Conservation (phyloP, 164 flowering plant genomes). For the Piper longum region DNA sequence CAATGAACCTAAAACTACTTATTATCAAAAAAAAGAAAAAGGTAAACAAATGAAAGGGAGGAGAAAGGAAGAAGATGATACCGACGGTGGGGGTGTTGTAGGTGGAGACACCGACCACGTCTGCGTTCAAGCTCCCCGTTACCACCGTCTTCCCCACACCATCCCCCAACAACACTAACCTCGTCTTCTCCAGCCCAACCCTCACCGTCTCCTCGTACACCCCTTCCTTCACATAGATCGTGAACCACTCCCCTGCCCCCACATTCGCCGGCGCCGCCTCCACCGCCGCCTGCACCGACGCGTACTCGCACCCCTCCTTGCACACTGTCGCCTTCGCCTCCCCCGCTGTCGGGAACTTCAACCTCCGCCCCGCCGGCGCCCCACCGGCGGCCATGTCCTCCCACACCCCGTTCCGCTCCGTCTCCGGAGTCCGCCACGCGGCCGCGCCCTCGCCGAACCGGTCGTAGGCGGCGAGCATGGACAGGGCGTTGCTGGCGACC, state of each 20-base stretch:
- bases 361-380: not conserved
- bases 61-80: conserved; percentile 12
- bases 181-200: conserved; percentile 50
- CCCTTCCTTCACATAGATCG: conserved; percentile 54
- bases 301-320: conserved; percentile 29
- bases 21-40: too few species aligned
- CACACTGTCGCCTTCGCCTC: conserved; percentile 55
- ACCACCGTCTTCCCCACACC: conserved; percentile 83
- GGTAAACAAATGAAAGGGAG: not conserved
- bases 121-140: conserved; percentile 48
- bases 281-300: conserved; percentile 64
- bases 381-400: not conserved
- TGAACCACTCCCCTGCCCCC: conserved; percentile 20
- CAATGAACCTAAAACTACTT: not conserved
- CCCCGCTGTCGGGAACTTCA: not conserved
- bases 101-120: conserved; percentile 43
- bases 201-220: conserved; percentile 63
- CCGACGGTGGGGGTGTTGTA: conserved; percentile 72
- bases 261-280: conserved; percentile 41
- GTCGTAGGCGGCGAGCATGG: conserved; percentile 51
- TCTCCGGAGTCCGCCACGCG: conserved; percentile 48
- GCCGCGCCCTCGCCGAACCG: conserved; percentile 27
- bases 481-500: conserved; percentile 44
- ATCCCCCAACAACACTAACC: conserved; percentile 71
- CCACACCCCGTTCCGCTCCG: conserved; percentile 38